Evolutionary conservation across 2,329 filamentous ascomycete genomes (phyloP).

Genomic region (Bertia moriformis): DNA sequence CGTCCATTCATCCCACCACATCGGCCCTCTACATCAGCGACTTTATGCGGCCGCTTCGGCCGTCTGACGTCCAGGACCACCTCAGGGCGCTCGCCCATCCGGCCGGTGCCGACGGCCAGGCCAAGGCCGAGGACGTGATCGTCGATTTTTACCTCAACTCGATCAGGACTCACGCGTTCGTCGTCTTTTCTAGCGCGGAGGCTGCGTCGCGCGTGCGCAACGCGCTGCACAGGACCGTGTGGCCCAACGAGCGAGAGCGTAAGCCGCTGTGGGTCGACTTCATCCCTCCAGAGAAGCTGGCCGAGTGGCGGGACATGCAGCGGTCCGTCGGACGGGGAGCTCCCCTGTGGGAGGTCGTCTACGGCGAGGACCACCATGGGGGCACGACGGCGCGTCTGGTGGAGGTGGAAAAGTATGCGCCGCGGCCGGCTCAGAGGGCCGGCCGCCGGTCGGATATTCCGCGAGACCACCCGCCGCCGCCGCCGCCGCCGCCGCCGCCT

Average conservation of each 20-base stretch:
- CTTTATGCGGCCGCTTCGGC: conserved; percentile 73
- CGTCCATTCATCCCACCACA: conserved; percentile 59
- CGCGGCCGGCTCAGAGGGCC: no score
- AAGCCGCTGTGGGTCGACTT: conserved; percentile 84
- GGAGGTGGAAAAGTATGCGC: no score
- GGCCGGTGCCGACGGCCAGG: conserved; percentile 30
- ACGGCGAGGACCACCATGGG: conserved; percentile 41
- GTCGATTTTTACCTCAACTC: conserved; percentile 65
- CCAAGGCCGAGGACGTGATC: conserved; percentile 40
- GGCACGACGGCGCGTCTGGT: conserved; percentile 39
- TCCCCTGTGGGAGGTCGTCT: conserved; percentile 59
- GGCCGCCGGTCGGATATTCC: no score
- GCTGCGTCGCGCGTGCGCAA: conserved; percentile 66
- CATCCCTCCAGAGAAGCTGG: conserved; percentile 60
- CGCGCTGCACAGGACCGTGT: conserved; percentile 63
- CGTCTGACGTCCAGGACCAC: conserved; percentile 50
- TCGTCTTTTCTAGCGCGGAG: conserved; percentile 50
- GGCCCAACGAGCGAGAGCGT: conserved; percentile 75
- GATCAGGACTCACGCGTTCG: conserved; percentile 79
- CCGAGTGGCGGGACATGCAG: conserved; percentile 62
- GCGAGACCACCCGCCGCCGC: no score
- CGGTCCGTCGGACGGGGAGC: conserved; percentile 20
- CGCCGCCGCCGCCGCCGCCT: no score
- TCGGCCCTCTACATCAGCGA: conserved; percentile 76
- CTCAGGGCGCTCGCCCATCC: conserved; percentile 55